phyloP scores from a whole-genome alignment of 169 alveolate species.

The Toxoplasma gondii region DNA sequence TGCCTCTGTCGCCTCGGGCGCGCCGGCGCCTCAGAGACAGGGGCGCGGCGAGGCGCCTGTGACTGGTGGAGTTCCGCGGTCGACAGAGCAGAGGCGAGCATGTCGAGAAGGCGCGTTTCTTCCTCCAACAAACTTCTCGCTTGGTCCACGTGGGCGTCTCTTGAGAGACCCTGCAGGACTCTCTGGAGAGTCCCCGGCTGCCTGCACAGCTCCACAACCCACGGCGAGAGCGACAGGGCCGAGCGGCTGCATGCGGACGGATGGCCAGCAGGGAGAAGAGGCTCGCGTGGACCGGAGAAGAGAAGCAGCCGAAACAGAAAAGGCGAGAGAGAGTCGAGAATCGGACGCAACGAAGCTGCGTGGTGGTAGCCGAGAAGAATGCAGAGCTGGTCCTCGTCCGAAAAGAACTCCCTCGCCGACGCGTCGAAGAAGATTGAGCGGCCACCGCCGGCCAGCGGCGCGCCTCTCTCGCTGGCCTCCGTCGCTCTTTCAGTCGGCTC shows the following conservation, averaged over 20 bases:
- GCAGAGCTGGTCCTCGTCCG: background rate
- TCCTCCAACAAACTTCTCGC: background rate
- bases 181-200: background rate
- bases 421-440: background rate
- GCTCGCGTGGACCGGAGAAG: background rate
- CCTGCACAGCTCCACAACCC: background rate
- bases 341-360: background rate
- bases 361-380: background rate
- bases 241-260: background rate
- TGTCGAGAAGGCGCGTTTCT: background rate
- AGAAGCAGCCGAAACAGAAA: background rate
- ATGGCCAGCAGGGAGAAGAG: too few species aligned
- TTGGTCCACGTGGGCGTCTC: background rate
- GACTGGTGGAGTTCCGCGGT: too few species aligned
- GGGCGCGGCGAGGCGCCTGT: too few species aligned
- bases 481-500: too few species aligned
- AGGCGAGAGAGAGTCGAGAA: background rate
- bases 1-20: too few species aligned
- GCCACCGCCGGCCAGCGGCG: background rate
- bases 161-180: background rate
- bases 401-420: background rate
- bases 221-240: background rate
- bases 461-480: background rate
- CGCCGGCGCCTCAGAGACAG: too few species aligned
- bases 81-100: background rate